Evolutionary conservation across 805 yeast species (phyloP), one percentile per base, ranked within the genome.

Genomic region (Candida stauntonica): DNA sequence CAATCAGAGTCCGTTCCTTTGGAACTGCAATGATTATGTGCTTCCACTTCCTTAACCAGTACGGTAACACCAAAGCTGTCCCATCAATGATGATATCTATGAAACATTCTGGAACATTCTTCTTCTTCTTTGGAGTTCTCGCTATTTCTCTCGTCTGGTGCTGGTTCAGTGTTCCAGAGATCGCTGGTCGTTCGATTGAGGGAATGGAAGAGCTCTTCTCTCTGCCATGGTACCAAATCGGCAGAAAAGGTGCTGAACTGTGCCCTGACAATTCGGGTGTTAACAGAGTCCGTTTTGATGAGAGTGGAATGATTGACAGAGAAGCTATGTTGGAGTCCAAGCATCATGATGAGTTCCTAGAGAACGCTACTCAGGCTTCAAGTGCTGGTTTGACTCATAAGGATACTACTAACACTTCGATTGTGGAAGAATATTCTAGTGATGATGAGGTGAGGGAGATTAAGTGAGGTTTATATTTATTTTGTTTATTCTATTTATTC

Each of bases 161-260:
- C 50, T 74, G 54, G 48, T 54, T 61, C 43, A 45, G 57, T 23
- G 53, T 61, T 36, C 62, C 63, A 37, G 70, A 66, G 34, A 63
- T 67, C 5, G 50, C 56, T 19, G 68, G 68, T 16, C 51, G 57
- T 35, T 54, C 64, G 1, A 51, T 64, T 36, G 69, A 65, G 47
- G 61, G 62, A 45, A 63, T 64, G 52, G 64, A 60, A 17, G 54
- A 50, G 35, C 46, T 56, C 14, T 61, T 61, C 40, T 57, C 52
- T 48, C 61, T 72, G 46, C 80, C 79, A 38, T 75, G 80, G 80
- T 71, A 73, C 53, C 49, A 71, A 36, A 64, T 75, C 46, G 81
- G 81, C 29, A 64, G 80, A 58, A 67, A 58, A 37, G 79, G 79
- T 50, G 64, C 68, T 23, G 56, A 62, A 45, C 62, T 73, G 47